Evolutionary conservation across 495 filamentous ascomycete genomes (phyloP), one percentile per base, ranked within the genome.

Genomic region (Pyrenopolyporus hunteri): DNA sequence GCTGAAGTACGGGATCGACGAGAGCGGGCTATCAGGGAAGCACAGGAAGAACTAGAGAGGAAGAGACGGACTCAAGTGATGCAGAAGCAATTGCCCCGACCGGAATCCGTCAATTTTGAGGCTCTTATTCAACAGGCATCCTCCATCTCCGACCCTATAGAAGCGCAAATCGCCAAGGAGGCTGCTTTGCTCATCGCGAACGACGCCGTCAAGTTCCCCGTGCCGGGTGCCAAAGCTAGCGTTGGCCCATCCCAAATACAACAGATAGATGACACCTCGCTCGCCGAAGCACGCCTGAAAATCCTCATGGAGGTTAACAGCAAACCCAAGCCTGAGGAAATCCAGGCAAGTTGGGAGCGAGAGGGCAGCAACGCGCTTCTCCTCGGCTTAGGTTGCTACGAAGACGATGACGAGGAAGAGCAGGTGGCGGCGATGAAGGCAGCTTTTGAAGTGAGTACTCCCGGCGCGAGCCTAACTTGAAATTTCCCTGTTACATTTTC

Each of bases 1-100:
- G 86, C 92, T 0, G 93, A 89, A 16, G 85, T 90, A 55, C 83
- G 87, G 17, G 94, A 98, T 71, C 82, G 84, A 50, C 80, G 90
- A 52, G 85, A 90, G 46, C 78, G 79, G 19, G 83, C 87, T 59
- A 78, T 87, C 2, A 83, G 81, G 16, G 85, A 95, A 68, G 88
- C 87, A 28, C 84, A 84, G 19, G 89, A 91, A 14, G 75, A 83
- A 22, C 83, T 88, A 17, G 94, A 98, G 58, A 87, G 89, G 67
- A 88, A 83, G 70, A 85, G 93, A 44, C 86, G 91, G 60, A 94
- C 90, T 0, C 93, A 97, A 64, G 93, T 93, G 9, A 84, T 97
- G 67, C 94, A 98, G 73, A 87, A 82, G 52, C 84, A 83, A 13
- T 75, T 98, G 29, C 94, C 94, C 28, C 85, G 94, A 28, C 91